Evolutionary conservation across 2,329 filamentous ascomycete genomes (phyloP).

Genomic region (Penicillium occitanis): DNA sequence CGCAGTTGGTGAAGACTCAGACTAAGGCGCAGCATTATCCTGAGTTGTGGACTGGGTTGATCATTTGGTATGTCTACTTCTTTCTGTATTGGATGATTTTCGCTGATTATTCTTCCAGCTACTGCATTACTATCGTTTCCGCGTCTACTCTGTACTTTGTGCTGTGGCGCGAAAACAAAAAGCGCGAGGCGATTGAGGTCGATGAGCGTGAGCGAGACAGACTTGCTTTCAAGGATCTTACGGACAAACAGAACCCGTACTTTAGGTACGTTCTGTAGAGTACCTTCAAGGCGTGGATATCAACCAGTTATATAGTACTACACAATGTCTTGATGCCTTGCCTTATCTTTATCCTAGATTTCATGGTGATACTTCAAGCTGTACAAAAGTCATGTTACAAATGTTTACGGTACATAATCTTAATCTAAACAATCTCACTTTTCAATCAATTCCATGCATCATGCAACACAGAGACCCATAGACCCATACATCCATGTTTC

Average conservation of each 20-base stretch:
- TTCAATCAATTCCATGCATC: neutral
- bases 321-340: too few species aligned
- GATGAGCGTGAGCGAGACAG: constrained; percentile 64
- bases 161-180: constrained; percentile 59
- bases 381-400: neutral
- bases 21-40: constrained; percentile 68
- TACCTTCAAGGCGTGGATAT: too few species aligned
- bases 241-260: constrained; percentile 67
- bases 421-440: neutral
- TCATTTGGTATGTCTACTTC: constrained; percentile 52
- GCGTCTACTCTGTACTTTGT: constrained; percentile 59
- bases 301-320: too few species aligned
- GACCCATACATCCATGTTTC: neutral
- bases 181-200: constrained; percentile 48
- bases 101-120: neutral
- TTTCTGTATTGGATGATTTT: neutral
- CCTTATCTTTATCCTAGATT: too few species aligned
- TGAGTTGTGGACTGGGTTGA: constrained; percentile 67
- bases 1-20: constrained; percentile 67
- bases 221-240: constrained; percentile 66
- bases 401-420: neutral
- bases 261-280: constrained; percentile 60
- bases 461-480: neutral
- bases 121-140: constrained; percentile 57
- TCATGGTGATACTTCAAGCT: neutral